Base-by-base conservation (phyloP, 148 eudicot genomes). In the Suaeda aralocaspica region DNA sequence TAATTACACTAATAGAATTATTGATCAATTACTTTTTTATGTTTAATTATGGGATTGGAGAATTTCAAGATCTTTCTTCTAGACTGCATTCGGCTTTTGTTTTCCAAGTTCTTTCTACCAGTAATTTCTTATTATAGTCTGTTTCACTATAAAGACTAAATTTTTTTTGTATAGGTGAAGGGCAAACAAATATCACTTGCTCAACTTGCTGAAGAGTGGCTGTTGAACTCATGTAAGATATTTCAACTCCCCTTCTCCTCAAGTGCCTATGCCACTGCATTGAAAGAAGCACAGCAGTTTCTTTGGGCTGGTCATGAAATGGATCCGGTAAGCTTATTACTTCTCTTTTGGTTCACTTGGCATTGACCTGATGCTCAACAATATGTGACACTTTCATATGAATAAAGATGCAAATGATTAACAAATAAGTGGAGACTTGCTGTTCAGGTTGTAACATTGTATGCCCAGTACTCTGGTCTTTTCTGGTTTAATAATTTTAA, bases 281-380 rank as follows among this genome's bases (percentile, higher is more conserved):
- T 91, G 68, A 88, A 85, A 81, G 88, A 87, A 82, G 97, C 97
- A 28, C 89, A 88, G 62, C 93, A 95, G 68, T 95, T 89, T 83
- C 87, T 95, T 77, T 95, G 99, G 99, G 99, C 96, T 77, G 97
- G 99, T 77, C 51, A 85, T 57, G 96, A 95, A 81, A 95, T 95
- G 97, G 92, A 91, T 81, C 76, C 84, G 72, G 99, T 93, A 64
- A 89, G 96, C 42, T 68, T 70, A 19, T n/a, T 26, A 34, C 53
- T 66, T 51, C 52, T 51, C 7, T 26, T 69, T 62, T 51, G 13
- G 39, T 76, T 18, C 42, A 41, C 29, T 39, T 61, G 21, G 5
- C 50, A 33, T 41, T 44, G 2, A 44, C 19, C 16, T 11, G 41
- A 31, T 53, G 39, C 71, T 65, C 33, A 39, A 21, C 25, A 24